Percentiles rank a stretch among this genome's conserved stretches.
phyloP scores from a whole-genome alignment of 345 rosid species.

The Eucalyptus grandis region DNA sequence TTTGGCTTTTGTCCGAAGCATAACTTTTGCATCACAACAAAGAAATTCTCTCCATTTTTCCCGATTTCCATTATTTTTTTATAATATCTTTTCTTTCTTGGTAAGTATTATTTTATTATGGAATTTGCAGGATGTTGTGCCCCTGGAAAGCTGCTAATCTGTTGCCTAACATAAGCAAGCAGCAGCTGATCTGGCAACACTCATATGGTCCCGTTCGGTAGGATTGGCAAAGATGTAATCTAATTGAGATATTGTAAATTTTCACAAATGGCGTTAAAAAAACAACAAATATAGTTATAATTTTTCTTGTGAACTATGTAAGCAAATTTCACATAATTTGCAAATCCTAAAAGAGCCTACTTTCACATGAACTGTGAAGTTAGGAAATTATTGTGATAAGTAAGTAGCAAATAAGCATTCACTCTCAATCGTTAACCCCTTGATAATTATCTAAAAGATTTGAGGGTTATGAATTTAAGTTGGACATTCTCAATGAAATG shows the following conservation, averaged over 20 bases:
- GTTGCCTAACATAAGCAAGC: background rate
- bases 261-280: background rate
- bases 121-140: background rate
- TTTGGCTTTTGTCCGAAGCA: slow-evolving; percentile 30
- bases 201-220: background rate
- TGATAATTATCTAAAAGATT: background rate
- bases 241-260: background rate
- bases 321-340: background rate
- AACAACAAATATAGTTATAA: background rate
- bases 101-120: background rate
- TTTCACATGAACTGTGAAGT: background rate
- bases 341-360: background rate
- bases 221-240: background rate
- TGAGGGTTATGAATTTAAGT: background rate
- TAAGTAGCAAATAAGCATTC: background rate
- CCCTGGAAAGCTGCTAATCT: background rate
- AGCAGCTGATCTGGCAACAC: background rate
- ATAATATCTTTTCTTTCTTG: background rate
- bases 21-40: slow-evolving; percentile 5
- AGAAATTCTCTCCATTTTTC: background rate
- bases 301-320: background rate
- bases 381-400: background rate
- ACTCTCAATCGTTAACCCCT: background rate
- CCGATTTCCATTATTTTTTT: background rate
- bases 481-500: background rate